Base-by-base conservation (phyloP, 2,329 filamentous ascomycete genomes). In the Coleophoma crateriformis region DNA sequence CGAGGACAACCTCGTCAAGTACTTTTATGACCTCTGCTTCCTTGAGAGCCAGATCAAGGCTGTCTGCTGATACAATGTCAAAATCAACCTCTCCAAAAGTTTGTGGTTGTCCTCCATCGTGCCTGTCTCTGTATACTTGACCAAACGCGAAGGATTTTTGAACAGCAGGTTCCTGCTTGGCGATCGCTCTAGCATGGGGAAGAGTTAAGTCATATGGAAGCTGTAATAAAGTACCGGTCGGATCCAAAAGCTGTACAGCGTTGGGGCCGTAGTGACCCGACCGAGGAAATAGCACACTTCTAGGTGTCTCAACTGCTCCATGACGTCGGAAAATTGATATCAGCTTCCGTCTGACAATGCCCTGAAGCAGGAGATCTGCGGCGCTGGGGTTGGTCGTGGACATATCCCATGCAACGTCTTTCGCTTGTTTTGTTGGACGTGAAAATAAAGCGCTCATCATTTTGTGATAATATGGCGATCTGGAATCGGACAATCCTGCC, bases 21-120 rank as follows among this genome's bases (percentile, higher is more conserved):
- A 97, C 91, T 61, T 96, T 97, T 58, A 99, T 81, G 0, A 90
- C 85, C 67, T 97, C 92, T 0, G 92, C 92, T 67, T 99, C 94
- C 61, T 95, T 95, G 49, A 96, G 68, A 1, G 90, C 86, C 42
- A 95, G 73, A 61, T 97, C 90, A 5, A 90, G 69, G 1, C 86
- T 85, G 58, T 91, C 85, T 41, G 82, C 79, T 1, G 90, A 92
- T n/a, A 96, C 79, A 52, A 99, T 90, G 68, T 99, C 94, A 65
- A 97, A 99, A 65, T 97, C 91, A 2, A 95, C 91, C 64, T 97
- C 94, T 10, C 88, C 87, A 64, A 89, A 87, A 61, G 85, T 87
- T 50, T 79, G 78, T 7, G 94, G 94, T 58, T 95, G 88, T 2
- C 89, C 88, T 7, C 89, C 90, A 49, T 84, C 84, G 45, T 83